Conservation (phyloP, 2,329 filamentous ascomycete genomes). For the Fusarium keratoplasticum region DNA sequence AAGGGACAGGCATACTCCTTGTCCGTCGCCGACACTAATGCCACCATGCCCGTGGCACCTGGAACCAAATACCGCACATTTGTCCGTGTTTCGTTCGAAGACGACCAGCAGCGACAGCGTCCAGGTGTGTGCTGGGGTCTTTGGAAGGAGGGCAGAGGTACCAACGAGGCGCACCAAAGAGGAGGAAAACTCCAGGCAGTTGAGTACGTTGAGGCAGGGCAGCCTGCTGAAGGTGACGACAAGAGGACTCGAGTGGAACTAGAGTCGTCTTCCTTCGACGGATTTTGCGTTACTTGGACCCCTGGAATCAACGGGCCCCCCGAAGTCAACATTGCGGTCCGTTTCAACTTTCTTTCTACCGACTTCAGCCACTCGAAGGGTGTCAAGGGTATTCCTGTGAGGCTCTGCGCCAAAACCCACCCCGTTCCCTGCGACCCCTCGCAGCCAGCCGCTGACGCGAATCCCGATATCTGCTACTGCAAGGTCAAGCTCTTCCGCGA, state of each 20-base stretch:
- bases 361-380: constrained; percentile 99
- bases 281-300: constrained; percentile 92
- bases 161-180: constrained; percentile 92
- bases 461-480: constrained; percentile 86
- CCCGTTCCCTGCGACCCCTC: constrained; percentile 66
- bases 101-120: constrained; percentile 89
- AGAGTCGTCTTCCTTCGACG: constrained; percentile 87
- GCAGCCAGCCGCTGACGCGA: constrained; percentile 57
- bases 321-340: constrained; percentile 88
- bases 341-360: constrained; percentile 98
- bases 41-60: constrained; percentile 66
- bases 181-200: constrained; percentile 94
- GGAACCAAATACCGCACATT: constrained; percentile 86
- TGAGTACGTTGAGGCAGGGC: constrained; percentile 83
- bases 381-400: constrained; percentile 95
- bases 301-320: constrained; percentile 74
- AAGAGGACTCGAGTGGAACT: constrained; percentile 77
- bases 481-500: constrained; percentile 98
- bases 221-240: constrained; percentile 70
- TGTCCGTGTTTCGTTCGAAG: constrained; percentile 96
- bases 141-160: constrained; percentile 97
- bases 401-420: constrained; percentile 91
- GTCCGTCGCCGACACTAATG: constrained; percentile 81
- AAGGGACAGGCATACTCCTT: constrained; percentile 96
- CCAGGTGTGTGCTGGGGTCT: constrained; percentile 86